Percentiles rank a stretch among this genome's conserved stretches.
Evolutionary conservation across 345 rosid genomes (phyloP).

Genomic region (Nasturtium officinale): DNA sequence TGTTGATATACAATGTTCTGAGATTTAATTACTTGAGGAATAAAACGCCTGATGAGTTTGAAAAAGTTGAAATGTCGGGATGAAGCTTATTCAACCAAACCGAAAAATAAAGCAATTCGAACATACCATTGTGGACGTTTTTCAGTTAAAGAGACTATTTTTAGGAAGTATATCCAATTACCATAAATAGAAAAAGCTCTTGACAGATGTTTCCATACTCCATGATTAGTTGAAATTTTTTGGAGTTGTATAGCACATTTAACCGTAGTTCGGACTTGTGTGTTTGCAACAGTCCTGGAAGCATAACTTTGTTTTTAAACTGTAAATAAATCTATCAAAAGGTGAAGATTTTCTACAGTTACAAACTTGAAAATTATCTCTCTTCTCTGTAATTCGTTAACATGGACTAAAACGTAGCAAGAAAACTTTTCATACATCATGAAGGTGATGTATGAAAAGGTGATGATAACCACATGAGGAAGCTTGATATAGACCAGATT

Average conservation of each 20-base stretch:
- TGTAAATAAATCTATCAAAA: not conserved
- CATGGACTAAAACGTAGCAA: not conserved
- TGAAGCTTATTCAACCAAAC: not conserved
- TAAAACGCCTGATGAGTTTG: not conserved
- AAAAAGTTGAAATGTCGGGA: not conserved
- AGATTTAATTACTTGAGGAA: not conserved
- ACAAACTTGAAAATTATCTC: not conserved
- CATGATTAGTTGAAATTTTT: not conserved
- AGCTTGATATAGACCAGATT: constrained; percentile 95
- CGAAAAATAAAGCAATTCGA: not conserved
- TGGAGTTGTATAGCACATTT: not conserved
- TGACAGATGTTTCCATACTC: not conserved
- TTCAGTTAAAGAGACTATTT: not conserved
- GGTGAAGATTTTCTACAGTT: not conserved
- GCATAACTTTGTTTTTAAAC: not conserved
- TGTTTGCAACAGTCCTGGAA: not conserved
- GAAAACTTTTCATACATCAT: constrained; percentile 24
- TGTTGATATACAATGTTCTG: not conserved
- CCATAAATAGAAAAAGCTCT: not conserved
- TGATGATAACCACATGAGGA: constrained; percentile 72
- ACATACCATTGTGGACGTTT: not conserved
- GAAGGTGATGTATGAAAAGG: constrained; percentile 47
- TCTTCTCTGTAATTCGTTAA: not conserved
- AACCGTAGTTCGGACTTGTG: too few relatives aligned
- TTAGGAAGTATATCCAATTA: not conserved